Base-by-base conservation (phyloP, 176 grass and related monocot species). In the Oryza punctata region DNA sequence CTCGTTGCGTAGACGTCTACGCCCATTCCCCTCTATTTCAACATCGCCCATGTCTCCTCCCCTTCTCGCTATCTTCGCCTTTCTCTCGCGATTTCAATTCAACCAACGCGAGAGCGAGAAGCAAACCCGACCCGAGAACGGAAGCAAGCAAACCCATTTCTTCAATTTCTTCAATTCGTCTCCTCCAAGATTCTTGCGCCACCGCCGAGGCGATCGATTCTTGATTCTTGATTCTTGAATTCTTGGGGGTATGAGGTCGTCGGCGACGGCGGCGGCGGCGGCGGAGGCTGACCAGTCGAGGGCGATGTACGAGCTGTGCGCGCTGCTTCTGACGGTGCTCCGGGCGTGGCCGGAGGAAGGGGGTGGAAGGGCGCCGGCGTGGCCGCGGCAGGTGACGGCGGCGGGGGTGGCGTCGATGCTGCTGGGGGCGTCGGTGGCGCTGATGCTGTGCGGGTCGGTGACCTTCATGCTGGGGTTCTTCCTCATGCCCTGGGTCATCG, bases 401-500 rank as follows among this genome's bases (percentile, higher is more conserved):
- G 90, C 86, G 0, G 93, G 87, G 37, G 61, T 95, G 45, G 93
- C 89, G 14, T 91, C 93, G 43, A 94, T 95, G 82, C 82, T 95
- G 24, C 86, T 98, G 2, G 96, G 96, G 10, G 89, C 82, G 52
- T 98, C 93, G 50, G 81, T 98, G 67, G 87, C 96, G 25, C 89
- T 98, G 38, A 98, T 98, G 93, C 57, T 98, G 37, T 95, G 91
- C 65, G 96, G 96, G 12, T 95, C 87, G 1, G 77, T 98, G 21
- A 91, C 91, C 77, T 98, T 98, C 87, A 87, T 98, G 87, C 84
- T 98, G 13, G 96, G 93, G 0, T 98, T 98, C 96, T 91, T 98
- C 74, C 89, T 98, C 75, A 95, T 98, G 93, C 93, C 93, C 61
- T 98, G 96, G 89, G 87, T 95, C 44, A 46, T 98, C 64, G 96